A percentile compares a stretch with the other conserved stretches of the same genome.
Conservation (phyloP, 208 protist genomes). For the Giardia duodenalis region DNA sequence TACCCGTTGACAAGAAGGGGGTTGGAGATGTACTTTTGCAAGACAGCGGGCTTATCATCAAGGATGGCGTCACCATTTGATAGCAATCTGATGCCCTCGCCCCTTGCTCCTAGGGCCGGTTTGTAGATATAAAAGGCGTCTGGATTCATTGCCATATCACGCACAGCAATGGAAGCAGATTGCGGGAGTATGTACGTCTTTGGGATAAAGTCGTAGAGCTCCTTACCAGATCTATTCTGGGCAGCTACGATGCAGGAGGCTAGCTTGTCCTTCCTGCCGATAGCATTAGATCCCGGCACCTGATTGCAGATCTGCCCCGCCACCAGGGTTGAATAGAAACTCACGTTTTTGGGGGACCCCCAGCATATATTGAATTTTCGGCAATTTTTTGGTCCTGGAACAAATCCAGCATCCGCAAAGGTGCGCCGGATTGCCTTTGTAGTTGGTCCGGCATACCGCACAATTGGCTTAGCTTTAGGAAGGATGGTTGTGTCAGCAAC, state of each 20-base stretch:
- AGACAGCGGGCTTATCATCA: background rate
- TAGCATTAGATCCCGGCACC: slow-evolving; percentile 27
- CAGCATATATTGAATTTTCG: background rate
- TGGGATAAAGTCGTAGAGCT: slow-evolving; percentile 4
- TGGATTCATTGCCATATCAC: background rate
- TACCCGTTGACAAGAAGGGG: slow-evolving; percentile 34
- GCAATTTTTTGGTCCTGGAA: background rate
- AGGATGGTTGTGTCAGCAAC: background rate
- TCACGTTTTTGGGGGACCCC: slow-evolving; percentile 8
- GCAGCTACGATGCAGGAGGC: background rate
- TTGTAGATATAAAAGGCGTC: slow-evolving; percentile 18
- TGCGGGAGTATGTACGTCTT: background rate
- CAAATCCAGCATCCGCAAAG: slow-evolving; percentile 23
- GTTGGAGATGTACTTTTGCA: slow-evolving; percentile 25
- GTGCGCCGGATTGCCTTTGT: background rate
- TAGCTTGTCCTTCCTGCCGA: slow-evolving; percentile 23
- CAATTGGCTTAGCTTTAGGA: background rate
- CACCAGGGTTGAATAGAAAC: background rate
- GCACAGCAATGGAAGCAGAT: background rate
- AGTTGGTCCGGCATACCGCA: slow-evolving; percentile 14
- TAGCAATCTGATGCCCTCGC: background rate
- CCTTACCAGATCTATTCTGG: background rate
- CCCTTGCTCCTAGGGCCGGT: slow-evolving; percentile 18
- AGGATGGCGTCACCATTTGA: background rate
- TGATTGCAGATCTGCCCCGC: slow-evolving; percentile 15